A percentile compares a stretch with the other conserved stretches of the same genome.
Conservation (phyloP, 2,329 filamentous ascomycete genomes). For the Calonectria pteridis region DNA sequence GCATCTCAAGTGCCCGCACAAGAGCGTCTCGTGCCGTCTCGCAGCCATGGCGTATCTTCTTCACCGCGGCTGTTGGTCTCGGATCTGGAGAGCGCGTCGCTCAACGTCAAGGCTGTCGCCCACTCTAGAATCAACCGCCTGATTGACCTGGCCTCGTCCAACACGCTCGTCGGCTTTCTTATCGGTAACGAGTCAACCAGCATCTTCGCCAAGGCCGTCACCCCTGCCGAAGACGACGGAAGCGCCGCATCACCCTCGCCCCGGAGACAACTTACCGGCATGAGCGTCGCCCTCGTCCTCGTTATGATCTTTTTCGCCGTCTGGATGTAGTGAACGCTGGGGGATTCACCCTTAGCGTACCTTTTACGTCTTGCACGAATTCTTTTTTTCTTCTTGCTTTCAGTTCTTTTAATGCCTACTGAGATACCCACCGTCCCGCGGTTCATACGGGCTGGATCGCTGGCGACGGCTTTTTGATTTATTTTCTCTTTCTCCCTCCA, state of each 20-base stretch:
- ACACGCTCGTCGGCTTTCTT: conserved; percentile 87
- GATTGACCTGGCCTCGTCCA: conserved; percentile 83
- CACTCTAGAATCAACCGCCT: conserved; percentile 87
- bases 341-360: background rate
- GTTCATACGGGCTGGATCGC: conserved; percentile 40
- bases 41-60: conserved; percentile 80
- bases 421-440: conserved; percentile 45
- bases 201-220: conserved; percentile 83
- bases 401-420: conserved; percentile 7
- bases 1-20: conserved; percentile 75
- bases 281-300: conserved; percentile 45
- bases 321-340: conserved; percentile 37
- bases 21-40: conserved; percentile 81
- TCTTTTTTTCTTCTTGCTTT: conserved; percentile 14
- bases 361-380: conserved; percentile 3
- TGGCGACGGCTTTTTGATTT: conserved; percentile 19
- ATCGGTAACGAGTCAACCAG: conserved; percentile 91
- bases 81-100: conserved; percentile 78
- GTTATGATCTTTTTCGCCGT: conserved; percentile 47
- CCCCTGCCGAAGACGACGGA: conserved; percentile 70
- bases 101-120: conserved; percentile 84
- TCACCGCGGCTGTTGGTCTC: conserved; percentile 85
- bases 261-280: conserved; percentile 44
- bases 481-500: background rate
- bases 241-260: conserved; percentile 64